A percentile compares a stretch with the other conserved stretches of the same genome.
Evolutionary conservation across 345 rosid species (phyloP).

Genomic region (Citrus reticulata): DNA sequence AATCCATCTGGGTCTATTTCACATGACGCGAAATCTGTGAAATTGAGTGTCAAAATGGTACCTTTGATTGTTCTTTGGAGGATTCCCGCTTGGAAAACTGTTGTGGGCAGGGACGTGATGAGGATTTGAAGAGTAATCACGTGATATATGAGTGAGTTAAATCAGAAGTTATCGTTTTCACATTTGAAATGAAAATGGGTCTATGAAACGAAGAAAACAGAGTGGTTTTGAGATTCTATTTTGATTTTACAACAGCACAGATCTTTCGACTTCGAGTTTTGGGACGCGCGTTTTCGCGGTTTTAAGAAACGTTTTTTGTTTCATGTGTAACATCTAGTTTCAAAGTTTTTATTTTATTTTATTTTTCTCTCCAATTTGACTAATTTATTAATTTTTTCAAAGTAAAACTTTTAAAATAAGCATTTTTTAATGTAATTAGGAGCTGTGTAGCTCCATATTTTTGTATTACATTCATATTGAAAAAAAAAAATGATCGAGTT

Average conservation of each 20-base stretch:
- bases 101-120: background rate
- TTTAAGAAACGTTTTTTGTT: conserved; percentile 6
- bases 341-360: background rate
- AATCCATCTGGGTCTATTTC: conserved; percentile 1
- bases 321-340: background rate
- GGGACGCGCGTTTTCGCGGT: conserved; percentile 10
- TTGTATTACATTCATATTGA: too few relatives aligned
- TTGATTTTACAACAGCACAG: background rate
- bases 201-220: background rate
- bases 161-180: background rate
- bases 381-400: background rate
- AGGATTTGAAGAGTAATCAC: background rate
- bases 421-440: too few relatives aligned
- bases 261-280: conserved; percentile 7
- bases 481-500: too few relatives aligned
- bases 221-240: background rate
- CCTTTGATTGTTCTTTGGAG: background rate
- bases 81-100: background rate
- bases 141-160: background rate
- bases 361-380: too few relatives aligned
- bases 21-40: background rate
- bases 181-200: background rate
- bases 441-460: too few relatives aligned
- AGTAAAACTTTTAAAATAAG: too few relatives aligned
- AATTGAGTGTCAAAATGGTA: background rate